Conservation (phyloP, 257 asterid species). For the Buddleja alternifolia region DNA sequence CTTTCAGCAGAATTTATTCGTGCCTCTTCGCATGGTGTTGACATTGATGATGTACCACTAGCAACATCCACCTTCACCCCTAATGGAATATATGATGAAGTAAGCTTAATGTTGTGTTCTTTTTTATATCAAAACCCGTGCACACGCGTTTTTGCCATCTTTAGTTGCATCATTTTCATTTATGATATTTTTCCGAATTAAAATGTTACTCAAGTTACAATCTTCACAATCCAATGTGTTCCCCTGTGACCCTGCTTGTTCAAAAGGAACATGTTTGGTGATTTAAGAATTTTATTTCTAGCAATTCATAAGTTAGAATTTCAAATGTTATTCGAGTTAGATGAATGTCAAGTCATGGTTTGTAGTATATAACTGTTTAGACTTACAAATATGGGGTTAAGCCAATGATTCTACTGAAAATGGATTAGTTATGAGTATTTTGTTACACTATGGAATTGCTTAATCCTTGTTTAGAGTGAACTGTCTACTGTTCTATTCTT, state of each 20-base stretch:
- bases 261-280: constrained; percentile 9
- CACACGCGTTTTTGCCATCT: neutral
- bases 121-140: neutral
- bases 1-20: constrained; percentile 99
- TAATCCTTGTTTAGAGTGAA: too few species aligned
- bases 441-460: too few species aligned
- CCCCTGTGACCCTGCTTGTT: neutral
- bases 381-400: constrained; percentile 2
- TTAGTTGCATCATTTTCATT: neutral
- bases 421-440: neutral
- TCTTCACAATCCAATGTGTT: neutral
- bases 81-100: constrained; percentile 67
- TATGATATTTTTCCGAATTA: constrained; percentile 6
- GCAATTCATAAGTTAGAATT: neutral
- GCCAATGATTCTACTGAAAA: neutral
- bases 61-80: constrained; percentile 38
- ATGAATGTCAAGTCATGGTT: constrained; percentile 16
- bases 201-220: constrained; percentile 1
- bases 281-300: constrained; percentile 20
- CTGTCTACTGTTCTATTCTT: neutral
- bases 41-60: constrained; percentile 50
- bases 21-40: constrained; percentile 73
- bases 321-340: neutral
- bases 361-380: constrained; percentile 2
- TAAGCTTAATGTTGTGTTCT: constrained; percentile 40